Base-by-base conservation (phyloP, 345 rosid species). In the Kernera saxatilis region DNA sequence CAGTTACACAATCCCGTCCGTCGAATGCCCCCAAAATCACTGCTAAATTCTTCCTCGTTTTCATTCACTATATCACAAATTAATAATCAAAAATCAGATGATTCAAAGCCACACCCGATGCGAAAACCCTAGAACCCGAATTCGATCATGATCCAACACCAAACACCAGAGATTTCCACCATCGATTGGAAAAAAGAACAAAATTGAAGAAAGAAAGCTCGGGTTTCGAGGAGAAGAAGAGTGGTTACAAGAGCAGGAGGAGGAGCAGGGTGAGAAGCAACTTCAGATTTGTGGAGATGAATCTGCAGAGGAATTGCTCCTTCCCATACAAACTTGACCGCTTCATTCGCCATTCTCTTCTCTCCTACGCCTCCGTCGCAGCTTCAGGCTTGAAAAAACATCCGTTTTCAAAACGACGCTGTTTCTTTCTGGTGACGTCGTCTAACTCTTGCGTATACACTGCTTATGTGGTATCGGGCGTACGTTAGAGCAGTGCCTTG, bases 231-330 rank as follows among this genome's bases (percentile, higher is more conserved):
- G 32, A 64, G 35, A 37, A 33, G 58, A 39, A 37, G 21, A 8
- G 46, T 3, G 17, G 15, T 22, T 75, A 86, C 91, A 50, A 84
- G 82, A 58, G 91, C 85, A 21, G 98, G 90, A 23, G 96, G 86
- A 32, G 96, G 97, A 22, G 96, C 85, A 46, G 96, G 96, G 48
- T 86, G 86, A 55, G 93, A 83, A 56, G 97, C 89, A 32, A 91
- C 91, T 67, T 93, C 97, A 21, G 96, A 86, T 49, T 89, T 88
- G 57, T 91, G 92, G 60, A 91, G 96, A 67, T 84, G 91, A 67
- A 93, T 84, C 80, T 89, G 94, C 39, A 93, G 74, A 6, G 98
- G 98, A 59, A 91, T 91, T 44, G 96, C 91, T 11, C 98, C 98
- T 78, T 86, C 83, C 98, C 98, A 91, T 9, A 93, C 84, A 69